Conservation (phyloP, 2,329 filamentous ascomycete species). For the Trichoderma koningii region DNA sequence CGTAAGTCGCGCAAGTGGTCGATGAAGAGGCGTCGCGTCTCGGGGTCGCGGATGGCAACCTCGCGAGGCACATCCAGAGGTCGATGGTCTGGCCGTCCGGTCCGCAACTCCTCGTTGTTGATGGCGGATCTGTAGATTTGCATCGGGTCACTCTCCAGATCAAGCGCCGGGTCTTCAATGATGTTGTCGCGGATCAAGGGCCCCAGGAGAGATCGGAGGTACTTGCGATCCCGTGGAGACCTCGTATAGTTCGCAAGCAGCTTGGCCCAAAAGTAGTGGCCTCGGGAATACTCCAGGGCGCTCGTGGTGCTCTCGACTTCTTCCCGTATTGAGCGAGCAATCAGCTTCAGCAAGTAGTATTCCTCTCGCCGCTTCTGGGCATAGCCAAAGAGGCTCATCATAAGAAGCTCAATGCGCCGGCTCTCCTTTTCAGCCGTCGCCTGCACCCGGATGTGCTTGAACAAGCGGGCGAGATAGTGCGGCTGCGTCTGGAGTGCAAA, state of each 20-base stretch:
- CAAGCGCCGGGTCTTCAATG: conserved; percentile 84
- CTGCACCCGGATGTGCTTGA: conserved; percentile 79
- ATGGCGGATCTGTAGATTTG: conserved; percentile 95
- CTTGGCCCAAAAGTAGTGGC: conserved; percentile 91
- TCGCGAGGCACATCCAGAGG: conserved; percentile 85
- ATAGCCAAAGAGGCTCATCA: conserved; percentile 96
- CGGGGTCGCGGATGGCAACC: conserved; percentile 90
- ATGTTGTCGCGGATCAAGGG: conserved; percentile 88
- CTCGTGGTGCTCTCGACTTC: conserved; percentile 74
- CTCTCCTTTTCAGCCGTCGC: conserved; percentile 87
- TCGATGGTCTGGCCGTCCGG: conserved; percentile 78
- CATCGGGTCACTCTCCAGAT: conserved; percentile 94
- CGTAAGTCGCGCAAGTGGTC: conserved; percentile 90
- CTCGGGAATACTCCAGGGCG: conserved; percentile 82
- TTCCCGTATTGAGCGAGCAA: conserved; percentile 79
- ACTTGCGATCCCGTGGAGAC: conserved; percentile 89
- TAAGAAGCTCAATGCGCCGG: conserved; percentile 87
- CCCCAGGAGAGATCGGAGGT: conserved; percentile 81
- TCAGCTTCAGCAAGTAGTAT: conserved; percentile 90
- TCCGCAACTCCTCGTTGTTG: conserved; percentile 95
- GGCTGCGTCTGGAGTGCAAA: conserved; percentile 96
- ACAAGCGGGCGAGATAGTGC: conserved; percentile 87
- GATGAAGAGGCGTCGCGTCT: conserved; percentile 90
- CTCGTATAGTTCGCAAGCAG: conserved; percentile 84
- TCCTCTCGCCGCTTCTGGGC: conserved; percentile 96